Base-by-base conservation (phyloP, 306 rosid genomes). In the Gillenia trifoliata region DNA sequence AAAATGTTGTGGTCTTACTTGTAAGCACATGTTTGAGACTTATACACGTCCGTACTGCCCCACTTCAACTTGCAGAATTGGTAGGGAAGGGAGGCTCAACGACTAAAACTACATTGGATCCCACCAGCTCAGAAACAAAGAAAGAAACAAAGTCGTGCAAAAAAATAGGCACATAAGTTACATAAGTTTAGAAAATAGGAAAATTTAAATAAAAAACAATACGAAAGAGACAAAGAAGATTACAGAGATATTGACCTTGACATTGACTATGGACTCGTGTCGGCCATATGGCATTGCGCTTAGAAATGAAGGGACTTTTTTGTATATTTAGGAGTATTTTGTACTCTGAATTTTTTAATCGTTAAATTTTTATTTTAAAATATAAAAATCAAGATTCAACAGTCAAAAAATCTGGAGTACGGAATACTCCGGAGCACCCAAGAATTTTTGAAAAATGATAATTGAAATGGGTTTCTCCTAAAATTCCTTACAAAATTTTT, bases 21-120 rank as follows among this genome's bases (percentile, higher is more conserved):
- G 55, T 16, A 64, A 64, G n/a, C 84, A 75, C 73, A 20, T 75
- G 84, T 75, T 70, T 62, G 69, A 56, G 68, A 75, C n/a, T 56
- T 1, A 56, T 34, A 50, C 36, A 62, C 38, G 20, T 25, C 50
- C 38, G 38, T 25, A 36, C 29, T 10, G 13, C 3, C 59, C 73
- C 56, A 56, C 17, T 20, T 41, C 79, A 66, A 76, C 66, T 45
- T 55, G 74, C 19, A 65, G 28, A 8, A 9, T 55, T 47, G 30
- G 57, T 29, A 11, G 20, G 19, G 20, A n/a, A 7, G 19, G 19
- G 28, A 25, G 15, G 36, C 47, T 31, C 13, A 22, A 64, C 38
- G 9, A 36, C 50, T 9, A 20, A 15, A 56, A 64, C 22, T 28
- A 57, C 13, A 3, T 15, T 3, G 22, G 29, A 22, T 19, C 40